Percentiles rank a stretch among this genome's conserved stretches.
phyloP scores from a whole-genome alignment of 1,139 yeast species.

The Hyphopichia buzzinii region DNA sequence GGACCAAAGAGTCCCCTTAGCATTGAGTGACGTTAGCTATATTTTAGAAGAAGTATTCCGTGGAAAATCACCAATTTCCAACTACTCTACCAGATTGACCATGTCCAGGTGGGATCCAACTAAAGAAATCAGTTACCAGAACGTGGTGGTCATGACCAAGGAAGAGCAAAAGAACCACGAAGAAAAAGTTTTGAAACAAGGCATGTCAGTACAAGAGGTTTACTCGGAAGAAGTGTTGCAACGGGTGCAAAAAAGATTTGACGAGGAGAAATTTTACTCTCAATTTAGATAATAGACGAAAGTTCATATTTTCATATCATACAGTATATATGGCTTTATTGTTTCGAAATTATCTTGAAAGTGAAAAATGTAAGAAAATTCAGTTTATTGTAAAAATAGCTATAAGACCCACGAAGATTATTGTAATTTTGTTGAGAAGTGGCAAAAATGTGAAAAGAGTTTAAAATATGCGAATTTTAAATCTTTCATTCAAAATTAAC shows the following conservation, averaged over 20 bases:
- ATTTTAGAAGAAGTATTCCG: constrained; percentile 89
- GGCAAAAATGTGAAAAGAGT: not conserved
- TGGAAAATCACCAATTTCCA: constrained; percentile 89
- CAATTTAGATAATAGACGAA: constrained; percentile 42
- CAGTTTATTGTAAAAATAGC: too few species aligned
- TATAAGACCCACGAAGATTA: too few species aligned
- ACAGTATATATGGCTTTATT: too few species aligned
- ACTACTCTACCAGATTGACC: constrained; percentile 74
- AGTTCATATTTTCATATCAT: too few species aligned
- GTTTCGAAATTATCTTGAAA: too few species aligned
- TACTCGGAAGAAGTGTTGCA: constrained; percentile 61
- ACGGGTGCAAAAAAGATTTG: constrained; percentile 60
- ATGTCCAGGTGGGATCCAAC: constrained; percentile 81
- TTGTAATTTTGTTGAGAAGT: constrained; percentile 1
- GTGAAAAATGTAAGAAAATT: too few species aligned
- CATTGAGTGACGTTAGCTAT: constrained; percentile 73
- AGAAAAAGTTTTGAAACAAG: constrained; percentile 64
- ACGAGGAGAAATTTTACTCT: constrained; percentile 72
- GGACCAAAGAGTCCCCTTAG: constrained; percentile 72
- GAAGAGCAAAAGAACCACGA: constrained; percentile 86
- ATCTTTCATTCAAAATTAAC: too few species aligned
- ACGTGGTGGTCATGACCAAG: constrained; percentile 82
- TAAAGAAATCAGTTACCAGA: constrained; percentile 57
- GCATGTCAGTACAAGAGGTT: constrained; percentile 58
- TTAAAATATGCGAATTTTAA: too few species aligned